phyloP scores from a whole-genome alignment of 345 rosid genomes.

The Rubroshorea leprosula region DNA sequence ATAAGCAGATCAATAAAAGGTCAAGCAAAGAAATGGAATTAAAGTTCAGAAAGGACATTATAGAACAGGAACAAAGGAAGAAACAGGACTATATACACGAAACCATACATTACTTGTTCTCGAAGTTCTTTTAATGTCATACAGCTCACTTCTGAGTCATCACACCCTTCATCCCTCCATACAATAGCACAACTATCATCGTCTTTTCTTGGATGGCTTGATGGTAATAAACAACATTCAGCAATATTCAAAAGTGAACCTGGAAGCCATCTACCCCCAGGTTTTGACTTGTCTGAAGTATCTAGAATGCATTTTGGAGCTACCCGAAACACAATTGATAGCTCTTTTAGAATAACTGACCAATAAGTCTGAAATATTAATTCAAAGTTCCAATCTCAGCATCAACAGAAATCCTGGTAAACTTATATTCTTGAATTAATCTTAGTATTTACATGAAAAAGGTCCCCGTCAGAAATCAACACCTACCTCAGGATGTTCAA shows the following conservation, averaged over 20 bases:
- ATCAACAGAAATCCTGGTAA: conserved; percentile 2
- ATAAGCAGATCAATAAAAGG: neutral
- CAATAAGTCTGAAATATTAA: conserved; percentile 55
- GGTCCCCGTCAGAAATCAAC: no score
- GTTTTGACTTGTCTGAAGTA: conserved; percentile 41
- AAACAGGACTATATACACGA: neutral
- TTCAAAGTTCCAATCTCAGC: conserved; percentile 1
- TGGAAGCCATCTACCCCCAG: conserved; percentile 72
- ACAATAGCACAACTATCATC: conserved; percentile 57
- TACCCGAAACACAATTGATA: conserved; percentile 46
- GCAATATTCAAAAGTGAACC: conserved; percentile 66
- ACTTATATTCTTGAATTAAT: no score
- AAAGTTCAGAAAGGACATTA: neutral
- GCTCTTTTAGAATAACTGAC: conserved; percentile 59
- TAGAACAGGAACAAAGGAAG: neutral
- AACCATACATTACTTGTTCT: conserved; percentile 70
- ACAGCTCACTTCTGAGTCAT: conserved; percentile 37
- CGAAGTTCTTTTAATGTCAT: conserved; percentile 67
- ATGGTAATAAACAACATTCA: conserved; percentile 69
- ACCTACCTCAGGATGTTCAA: conserved; percentile 59
- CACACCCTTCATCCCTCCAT: conserved; percentile 73
- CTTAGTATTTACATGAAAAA: neutral
- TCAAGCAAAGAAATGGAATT: neutral
- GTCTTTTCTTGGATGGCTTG: conserved; percentile 42
- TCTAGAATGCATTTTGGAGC: conserved; percentile 71